phyloP scores from a whole-genome alignment of 169 alveolate genomes.

The Nephromyces sp. region DNA sequence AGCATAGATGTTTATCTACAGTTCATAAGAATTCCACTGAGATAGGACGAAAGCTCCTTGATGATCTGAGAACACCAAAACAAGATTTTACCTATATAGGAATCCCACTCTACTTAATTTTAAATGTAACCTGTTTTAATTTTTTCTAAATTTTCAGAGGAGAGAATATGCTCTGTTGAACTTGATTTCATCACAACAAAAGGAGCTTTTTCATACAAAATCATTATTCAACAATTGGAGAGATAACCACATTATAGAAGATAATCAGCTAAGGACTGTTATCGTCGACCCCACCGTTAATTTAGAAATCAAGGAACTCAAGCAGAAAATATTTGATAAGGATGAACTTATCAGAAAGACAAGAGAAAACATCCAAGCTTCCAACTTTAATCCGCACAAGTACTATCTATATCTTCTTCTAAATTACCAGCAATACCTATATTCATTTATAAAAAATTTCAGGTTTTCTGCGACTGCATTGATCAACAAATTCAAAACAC shows the following conservation, averaged over 20 bases:
- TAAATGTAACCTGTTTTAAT: no score
- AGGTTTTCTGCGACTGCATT: conserved; percentile 48
- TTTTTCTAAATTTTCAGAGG: no score
- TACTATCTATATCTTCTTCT: background rate
- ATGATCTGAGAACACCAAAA: no score
- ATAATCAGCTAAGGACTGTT: conserved; percentile 13
- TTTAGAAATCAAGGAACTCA: conserved; percentile 40
- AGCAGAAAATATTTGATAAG: conserved; percentile 33
- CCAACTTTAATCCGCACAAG: conserved; percentile 45
- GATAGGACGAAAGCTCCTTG: no score
- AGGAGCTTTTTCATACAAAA: background rate
- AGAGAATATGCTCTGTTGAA: background rate
- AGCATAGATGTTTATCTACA: no score
- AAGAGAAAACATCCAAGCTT: conserved; percentile 42
- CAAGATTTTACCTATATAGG: no score
- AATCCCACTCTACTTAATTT: no score
- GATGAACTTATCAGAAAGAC: conserved; percentile 33
- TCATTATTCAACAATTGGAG: background rate
- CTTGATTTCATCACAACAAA: background rate
- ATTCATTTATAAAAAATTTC: background rate
- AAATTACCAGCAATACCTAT: background rate
- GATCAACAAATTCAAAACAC: conserved; percentile 41
- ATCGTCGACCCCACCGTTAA: conserved; percentile 43
- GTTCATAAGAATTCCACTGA: no score
- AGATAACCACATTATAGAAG: background rate